Conservation (phyloP, 2,329 filamentous ascomycete genomes). For the Zymoseptoria brevis region DNA sequence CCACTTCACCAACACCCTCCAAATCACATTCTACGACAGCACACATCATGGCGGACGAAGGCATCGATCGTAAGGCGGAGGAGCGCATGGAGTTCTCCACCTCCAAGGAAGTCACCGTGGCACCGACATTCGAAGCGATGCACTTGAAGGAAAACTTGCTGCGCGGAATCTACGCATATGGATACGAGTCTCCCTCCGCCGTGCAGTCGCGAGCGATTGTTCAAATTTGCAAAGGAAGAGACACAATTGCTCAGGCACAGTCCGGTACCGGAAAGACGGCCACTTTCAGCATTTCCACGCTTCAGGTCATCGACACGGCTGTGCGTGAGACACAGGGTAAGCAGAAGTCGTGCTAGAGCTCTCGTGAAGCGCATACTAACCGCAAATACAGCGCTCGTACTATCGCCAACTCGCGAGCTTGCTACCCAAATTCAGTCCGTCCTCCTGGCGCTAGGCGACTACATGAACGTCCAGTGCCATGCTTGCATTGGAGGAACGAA, state of each 20-base stretch:
- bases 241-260: conserved; percentile 96
- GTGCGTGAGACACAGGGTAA: conserved; percentile 96
- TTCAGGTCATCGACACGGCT: conserved; percentile 95
- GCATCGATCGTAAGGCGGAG: conserved; percentile 84
- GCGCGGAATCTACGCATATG: conserved; percentile 95
- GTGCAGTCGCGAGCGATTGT: conserved; percentile 98
- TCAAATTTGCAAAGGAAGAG: conserved; percentile 96
- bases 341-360: conserved; percentile 65
- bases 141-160: conserved; percentile 95
- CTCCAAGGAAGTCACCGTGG: conserved; percentile 93
- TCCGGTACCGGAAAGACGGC: conserved; percentile 99
- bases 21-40: conserved; percentile 2
- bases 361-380: background rate
- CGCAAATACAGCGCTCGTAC: conserved; percentile 60
- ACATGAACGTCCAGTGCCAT: conserved; percentile 99
- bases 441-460: conserved; percentile 98
- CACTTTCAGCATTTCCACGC: conserved; percentile 97
- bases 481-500: conserved; percentile 98
- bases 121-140: conserved; percentile 82
- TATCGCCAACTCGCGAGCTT: conserved; percentile 92
- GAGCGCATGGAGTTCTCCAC: conserved; percentile 98
- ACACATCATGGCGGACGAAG: conserved; percentile 72
- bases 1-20: conserved; percentile 1
- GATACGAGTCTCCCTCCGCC: conserved; percentile 95
- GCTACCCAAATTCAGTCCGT: conserved; percentile 98